These are phyloP conservation scores for Asterophora lycoperdoides DNA, from an alignment of 768 basidiomycete species.

Conservation along the genomic window DNA sequence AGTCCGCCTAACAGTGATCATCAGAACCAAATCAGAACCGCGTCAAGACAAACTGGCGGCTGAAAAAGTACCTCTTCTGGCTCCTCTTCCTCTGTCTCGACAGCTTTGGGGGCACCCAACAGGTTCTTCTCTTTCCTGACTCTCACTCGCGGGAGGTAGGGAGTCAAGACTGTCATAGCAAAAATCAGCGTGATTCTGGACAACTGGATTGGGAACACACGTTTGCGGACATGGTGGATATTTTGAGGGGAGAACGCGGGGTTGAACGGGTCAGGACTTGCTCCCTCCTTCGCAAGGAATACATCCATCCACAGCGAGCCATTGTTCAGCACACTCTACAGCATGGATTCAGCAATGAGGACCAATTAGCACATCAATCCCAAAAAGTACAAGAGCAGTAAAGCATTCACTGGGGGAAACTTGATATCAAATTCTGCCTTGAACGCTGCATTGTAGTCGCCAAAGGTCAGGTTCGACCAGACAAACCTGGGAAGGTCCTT, in stretches of 20 bases:
- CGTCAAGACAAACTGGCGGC: no score
- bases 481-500: slow-evolving; percentile 60
- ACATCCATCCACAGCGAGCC: slow-evolving; percentile 82
- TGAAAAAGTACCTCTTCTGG: slow-evolving; percentile 44
- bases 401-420: slow-evolving; percentile 57
- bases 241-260: slow-evolving; percentile 47
- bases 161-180: slow-evolving; percentile 63
- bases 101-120: slow-evolving; percentile 36
- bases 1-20: slow-evolving; percentile 35
- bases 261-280: slow-evolving; percentile 59
- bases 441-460: slow-evolving; percentile 66
- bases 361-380: slow-evolving; percentile 1
- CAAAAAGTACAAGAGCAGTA: not conserved
- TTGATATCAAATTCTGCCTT: slow-evolving; percentile 54
- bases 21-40: not conserved
- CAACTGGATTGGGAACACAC: slow-evolving; percentile 38
- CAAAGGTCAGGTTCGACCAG: slow-evolving; percentile 77
- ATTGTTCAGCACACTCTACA: slow-evolving; percentile 65
- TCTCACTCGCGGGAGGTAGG: slow-evolving; percentile 73
- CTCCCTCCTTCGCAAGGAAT: slow-evolving; percentile 63
- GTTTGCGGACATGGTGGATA: slow-evolving; percentile 71
- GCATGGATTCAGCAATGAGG: no score
- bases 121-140: slow-evolving; percentile 82
- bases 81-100: slow-evolving; percentile 35
- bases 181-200: not conserved